Evolutionary conservation across 352 stramenopile genomes (phyloP).

Genomic region (Globisporangium viniferum): DNA sequence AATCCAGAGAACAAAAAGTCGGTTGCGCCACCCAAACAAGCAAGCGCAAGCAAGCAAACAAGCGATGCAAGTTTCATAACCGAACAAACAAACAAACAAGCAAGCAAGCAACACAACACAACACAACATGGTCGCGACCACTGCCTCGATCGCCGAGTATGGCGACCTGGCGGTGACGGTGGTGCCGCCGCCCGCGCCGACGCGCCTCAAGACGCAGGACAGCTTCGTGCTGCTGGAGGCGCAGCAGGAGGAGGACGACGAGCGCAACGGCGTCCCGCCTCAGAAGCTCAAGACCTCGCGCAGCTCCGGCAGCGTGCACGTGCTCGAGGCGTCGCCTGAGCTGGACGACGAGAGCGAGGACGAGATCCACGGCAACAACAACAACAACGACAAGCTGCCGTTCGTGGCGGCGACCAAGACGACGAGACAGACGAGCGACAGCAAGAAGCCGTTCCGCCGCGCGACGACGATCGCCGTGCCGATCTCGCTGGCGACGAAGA

Average conservation of each 20-base stretch:
- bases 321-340: conserved; percentile 13
- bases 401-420: background rate
- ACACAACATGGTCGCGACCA: conserved; percentile 2
- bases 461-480: conserved; percentile 54
- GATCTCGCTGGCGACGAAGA: conserved; percentile 3
- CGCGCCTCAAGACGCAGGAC: conserved; percentile 3
- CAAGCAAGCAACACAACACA: conserved; percentile 5
- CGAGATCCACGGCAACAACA: background rate
- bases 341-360: conserved; percentile 11
- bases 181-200: background rate
- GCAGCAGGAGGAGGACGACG: background rate
- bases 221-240: conserved; percentile 15
- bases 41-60: conserved; percentile 3
- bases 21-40: conserved; percentile 1
- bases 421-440: conserved; percentile 13
- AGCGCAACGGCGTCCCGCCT: background rate
- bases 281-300: conserved; percentile 2
- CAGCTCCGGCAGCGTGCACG: conserved; percentile 8
- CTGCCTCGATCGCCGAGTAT: background rate
- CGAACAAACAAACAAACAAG: background rate
- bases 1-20: conserved; percentile 2
- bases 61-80: background rate
- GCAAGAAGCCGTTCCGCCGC: conserved; percentile 35
- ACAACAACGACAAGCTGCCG: background rate
- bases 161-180: background rate